Percentiles rank a stretch among this genome's conserved stretches.
Conservation (phyloP, 148 eudicot genomes). For the Fagopyrum tataricum region DNA sequence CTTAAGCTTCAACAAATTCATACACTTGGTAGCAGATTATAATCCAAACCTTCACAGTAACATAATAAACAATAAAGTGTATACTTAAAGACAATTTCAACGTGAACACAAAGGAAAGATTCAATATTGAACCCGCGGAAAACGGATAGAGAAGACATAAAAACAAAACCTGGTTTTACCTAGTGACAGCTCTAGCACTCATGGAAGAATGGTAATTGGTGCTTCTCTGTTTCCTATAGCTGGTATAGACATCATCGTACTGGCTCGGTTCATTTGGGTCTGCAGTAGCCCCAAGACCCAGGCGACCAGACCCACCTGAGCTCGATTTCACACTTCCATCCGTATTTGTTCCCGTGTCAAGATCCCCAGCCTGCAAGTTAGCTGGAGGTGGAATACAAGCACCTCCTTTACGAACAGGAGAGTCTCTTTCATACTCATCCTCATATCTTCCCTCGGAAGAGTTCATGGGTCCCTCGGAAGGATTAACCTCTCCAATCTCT, state of each 20-base stretch:
- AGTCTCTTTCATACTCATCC: conserved; percentile 62
- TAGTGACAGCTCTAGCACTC: conserved; percentile 70
- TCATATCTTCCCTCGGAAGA: conserved; percentile 50
- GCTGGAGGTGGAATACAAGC: conserved; percentile 95
- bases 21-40: background rate
- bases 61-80: background rate
- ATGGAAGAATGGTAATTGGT: conserved; percentile 71
- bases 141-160: background rate
- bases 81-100: background rate
- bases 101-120: background rate
- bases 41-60: background rate
- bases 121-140: background rate
- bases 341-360: conserved; percentile 41
- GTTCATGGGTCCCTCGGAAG: conserved; percentile 82
- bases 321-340: conserved; percentile 56
- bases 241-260: conserved; percentile 86
- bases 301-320: conserved; percentile 61
- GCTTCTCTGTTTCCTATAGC: conserved; percentile 88
- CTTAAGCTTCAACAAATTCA: background rate
- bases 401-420: conserved; percentile 84
- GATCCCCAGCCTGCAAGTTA: conserved; percentile 51
- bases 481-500: conserved; percentile 93
- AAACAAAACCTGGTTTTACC: conserved; percentile 13
- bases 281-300: conserved; percentile 83
- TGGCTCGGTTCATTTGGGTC: conserved; percentile 73